A percentile compares a stretch with the other conserved stretches of the same genome.
phyloP scores from a whole-genome alignment of 2,329 filamentous ascomycete genomes.

The Malbranchea cinnamomea region DNA sequence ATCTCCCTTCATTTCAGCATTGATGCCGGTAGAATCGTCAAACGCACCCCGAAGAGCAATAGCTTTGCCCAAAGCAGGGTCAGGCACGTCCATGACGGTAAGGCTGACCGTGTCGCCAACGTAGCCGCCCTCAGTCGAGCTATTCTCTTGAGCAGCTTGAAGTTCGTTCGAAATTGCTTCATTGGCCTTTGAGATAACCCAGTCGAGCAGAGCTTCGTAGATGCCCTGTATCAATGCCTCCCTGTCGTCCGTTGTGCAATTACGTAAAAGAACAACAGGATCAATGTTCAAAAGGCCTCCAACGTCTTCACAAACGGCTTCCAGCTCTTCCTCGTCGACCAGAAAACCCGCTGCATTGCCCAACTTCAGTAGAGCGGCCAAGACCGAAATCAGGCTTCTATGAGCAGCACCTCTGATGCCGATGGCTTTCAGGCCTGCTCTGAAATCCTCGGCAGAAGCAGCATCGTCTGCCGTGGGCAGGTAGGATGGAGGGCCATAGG shows the following conservation, averaged over 20 bases:
- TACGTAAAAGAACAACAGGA: conserved; percentile 61
- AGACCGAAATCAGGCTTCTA: conserved; percentile 67
- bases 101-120: conserved; percentile 74
- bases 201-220: conserved; percentile 90
- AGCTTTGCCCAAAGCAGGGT: conserved; percentile 67
- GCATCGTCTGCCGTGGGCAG: conserved; percentile 85
- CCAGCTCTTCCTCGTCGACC: conserved; percentile 69
- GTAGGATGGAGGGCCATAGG: conserved; percentile 73
- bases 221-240: conserved; percentile 68
- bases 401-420: conserved; percentile 81
- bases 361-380: conserved; percentile 78
- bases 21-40: conserved; percentile 84
- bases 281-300: conserved; percentile 74
- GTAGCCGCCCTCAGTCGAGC: conserved; percentile 53
- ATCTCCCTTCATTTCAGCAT: conserved; percentile 92
- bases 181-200: conserved; percentile 83
- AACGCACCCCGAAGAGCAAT: conserved; percentile 82
- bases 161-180: conserved; percentile 67
- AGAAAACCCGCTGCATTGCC: conserved; percentile 79
- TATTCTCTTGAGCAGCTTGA: conserved; percentile 46
- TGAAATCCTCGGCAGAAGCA: conserved; percentile 85
- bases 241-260: conserved; percentile 74
- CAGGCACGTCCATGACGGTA: conserved; percentile 74
- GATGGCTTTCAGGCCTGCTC: conserved; percentile 71
- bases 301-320: conserved; percentile 81